These are phyloP conservation scores for Coemansia sp. DNA, from an alignment of 192 early-diverging fungal species.

Conservation along the genomic window DNA sequence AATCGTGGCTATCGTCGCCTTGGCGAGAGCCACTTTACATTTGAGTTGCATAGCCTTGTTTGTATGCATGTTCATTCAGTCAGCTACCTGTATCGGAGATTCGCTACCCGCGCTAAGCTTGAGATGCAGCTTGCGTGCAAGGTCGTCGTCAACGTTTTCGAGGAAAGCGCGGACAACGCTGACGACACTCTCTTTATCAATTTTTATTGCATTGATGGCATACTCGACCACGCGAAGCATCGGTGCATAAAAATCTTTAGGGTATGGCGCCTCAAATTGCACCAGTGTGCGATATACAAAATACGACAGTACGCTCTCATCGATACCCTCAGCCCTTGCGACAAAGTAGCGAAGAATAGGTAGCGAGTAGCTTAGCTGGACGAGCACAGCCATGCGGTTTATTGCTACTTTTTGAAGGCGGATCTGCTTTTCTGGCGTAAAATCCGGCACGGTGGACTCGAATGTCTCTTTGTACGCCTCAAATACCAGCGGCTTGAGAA, in stretches of 20 bases:
- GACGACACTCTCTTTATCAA: slow-evolving; percentile 21
- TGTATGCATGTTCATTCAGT: neutral
- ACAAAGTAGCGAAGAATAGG: slow-evolving; percentile 64
- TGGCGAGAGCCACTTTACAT: no score
- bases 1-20: no score
- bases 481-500: slow-evolving; percentile 65
- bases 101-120: slow-evolving; percentile 6
- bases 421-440: slow-evolving; percentile 64
- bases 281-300: slow-evolving; percentile 51
- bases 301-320: slow-evolving; percentile 67
- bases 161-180: slow-evolving; percentile 23
- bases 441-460: slow-evolving; percentile 50
- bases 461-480: slow-evolving; percentile 58
- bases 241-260: slow-evolving; percentile 18
- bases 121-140: slow-evolving; percentile 1
- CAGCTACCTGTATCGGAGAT: neutral
- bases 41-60: no score
- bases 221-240: slow-evolving; percentile 24
- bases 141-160: slow-evolving; percentile 12
- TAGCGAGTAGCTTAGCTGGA: slow-evolving; percentile 59
- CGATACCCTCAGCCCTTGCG: slow-evolving; percentile 50
- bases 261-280: slow-evolving; percentile 35
- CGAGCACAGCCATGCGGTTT: slow-evolving; percentile 64
- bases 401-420: slow-evolving; percentile 62
- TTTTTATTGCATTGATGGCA: slow-evolving; percentile 24